phyloP scores from a whole-genome alignment of 2,329 filamentous ascomycete genomes.

The Pseudogymnoascus sp. region DNA sequence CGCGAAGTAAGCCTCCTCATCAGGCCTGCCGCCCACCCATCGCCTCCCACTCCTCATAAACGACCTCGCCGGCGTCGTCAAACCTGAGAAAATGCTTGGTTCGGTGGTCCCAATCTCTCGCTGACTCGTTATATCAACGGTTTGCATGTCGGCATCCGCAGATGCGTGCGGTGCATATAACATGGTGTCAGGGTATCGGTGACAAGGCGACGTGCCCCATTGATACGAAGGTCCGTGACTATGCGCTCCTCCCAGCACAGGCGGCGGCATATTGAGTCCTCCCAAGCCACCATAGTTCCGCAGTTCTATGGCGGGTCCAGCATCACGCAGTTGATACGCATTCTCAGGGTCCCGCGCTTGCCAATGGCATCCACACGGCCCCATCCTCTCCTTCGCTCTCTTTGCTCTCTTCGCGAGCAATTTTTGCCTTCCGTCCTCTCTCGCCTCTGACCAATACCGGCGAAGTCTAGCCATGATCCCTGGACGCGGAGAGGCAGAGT shows the following conservation, averaged over 20 bases:
- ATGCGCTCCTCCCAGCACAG: not conserved
- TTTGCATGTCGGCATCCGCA: not conserved
- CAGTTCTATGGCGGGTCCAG: not conserved
- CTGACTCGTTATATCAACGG: not conserved
- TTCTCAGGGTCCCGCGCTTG: not conserved
- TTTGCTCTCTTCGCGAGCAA: not conserved
- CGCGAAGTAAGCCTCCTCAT: not conserved
- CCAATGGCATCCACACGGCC: not conserved
- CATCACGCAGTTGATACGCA: not conserved
- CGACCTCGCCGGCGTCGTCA: not conserved
- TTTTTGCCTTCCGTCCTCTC: not conserved
- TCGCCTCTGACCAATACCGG: not conserved
- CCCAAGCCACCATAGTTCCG: not conserved
- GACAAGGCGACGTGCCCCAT: not conserved
- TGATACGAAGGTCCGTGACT: not conserved
- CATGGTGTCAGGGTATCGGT: not conserved
- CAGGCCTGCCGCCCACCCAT: not conserved
- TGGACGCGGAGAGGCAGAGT: not conserved
- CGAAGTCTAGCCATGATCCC: not conserved
- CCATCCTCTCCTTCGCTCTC: not conserved
- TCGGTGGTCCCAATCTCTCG: not conserved
- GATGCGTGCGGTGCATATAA: not conserved
- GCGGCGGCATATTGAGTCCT: not conserved
- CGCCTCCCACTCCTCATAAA: not conserved
- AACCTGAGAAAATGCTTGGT: not conserved